Base-by-base conservation (phyloP, 1,284 basidiomycete genomes). In the Cryptococcus jaspeensis region DNA sequence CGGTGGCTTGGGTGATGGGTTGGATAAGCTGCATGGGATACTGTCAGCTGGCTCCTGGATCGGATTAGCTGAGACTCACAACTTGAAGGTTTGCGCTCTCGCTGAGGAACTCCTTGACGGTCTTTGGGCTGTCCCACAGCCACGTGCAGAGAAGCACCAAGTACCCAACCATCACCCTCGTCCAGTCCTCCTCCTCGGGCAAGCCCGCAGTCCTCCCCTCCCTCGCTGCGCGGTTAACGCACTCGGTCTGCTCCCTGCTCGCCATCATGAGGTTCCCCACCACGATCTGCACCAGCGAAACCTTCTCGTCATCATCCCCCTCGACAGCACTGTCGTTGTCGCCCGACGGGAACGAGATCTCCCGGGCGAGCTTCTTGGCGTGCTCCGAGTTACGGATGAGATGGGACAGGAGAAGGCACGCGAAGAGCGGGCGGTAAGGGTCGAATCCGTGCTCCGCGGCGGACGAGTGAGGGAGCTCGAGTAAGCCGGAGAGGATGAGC, bases 91-190 rank as follows among this genome's bases (percentile, higher is more conserved):
- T 93, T 13, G 92, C 90, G 11, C 90, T 89, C 69, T 85, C 84
- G 52, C 90, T 87, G 57, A 99, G 79, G 71, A 98, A 94, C 73
- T 92, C 93, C 54, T 86, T 83, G 45, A 97, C 92, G 0, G 89
- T 87, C 52, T 82, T 83, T 0, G 92, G 87, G 62, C 94, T 92
- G 66, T 98, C 93, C 92, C 93, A 97, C n/a, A 97, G 81, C 95
- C 95, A 99, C 52, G 91, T 89, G 16, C 85, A 83, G 20, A 99
- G 81, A 46, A 96, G 77, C 40, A 85, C 84, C 42, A 98, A 81
- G 73, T 97, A 95, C 1, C 87, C 89, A 5, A 91, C 86, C 70
- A 93, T 87, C 56, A 97, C 81, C 58, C 92, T 82, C 62, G 92
- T 91, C 92, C 93, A 98, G 65, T 94, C 92, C 53, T 75, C 71